Conservation (phyloP, 2,329 filamentous ascomycete species). For the Exophiala viscosa region DNA sequence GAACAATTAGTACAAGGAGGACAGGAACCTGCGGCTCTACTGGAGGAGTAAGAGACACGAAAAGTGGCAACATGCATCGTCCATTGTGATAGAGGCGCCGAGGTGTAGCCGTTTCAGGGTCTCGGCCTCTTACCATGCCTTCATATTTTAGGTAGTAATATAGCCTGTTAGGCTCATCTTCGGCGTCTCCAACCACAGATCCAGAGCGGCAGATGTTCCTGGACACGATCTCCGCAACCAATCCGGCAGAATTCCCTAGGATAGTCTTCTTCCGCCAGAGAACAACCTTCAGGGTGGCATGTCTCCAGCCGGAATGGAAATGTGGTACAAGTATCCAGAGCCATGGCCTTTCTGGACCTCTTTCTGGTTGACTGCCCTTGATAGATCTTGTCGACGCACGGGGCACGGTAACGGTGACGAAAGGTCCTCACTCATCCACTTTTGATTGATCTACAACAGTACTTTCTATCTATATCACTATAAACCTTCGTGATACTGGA, state of each 20-base stretch:
- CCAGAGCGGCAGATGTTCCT: too few species aligned
- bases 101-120: conserved; percentile 11
- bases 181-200: conserved; percentile 1
- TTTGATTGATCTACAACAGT: too few species aligned
- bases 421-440: too few species aligned
- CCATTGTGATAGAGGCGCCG: conserved; percentile 1
- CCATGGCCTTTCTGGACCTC: background rate
- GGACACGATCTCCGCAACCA: conserved; percentile 14
- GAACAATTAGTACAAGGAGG: too few species aligned
- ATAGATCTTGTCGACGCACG: too few species aligned
- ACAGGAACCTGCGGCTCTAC: background rate
- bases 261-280: background rate
- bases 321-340: background rate
- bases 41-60: too few species aligned
- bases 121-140: too few species aligned
- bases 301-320: background rate
- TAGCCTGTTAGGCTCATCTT: conserved; percentile 23
- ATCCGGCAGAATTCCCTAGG: conserved; percentile 11
- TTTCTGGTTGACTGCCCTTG: background rate
- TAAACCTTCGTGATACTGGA: background rate
- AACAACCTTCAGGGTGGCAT: conserved; percentile 1
- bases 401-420: too few species aligned
- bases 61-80: background rate
- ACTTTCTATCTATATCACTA: too few species aligned
- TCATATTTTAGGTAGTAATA: background rate